These are phyloP conservation scores for Spirogloea muscicola DNA, from an alignment of 139 green algal genomes.

Conservation along the genomic window DNA sequence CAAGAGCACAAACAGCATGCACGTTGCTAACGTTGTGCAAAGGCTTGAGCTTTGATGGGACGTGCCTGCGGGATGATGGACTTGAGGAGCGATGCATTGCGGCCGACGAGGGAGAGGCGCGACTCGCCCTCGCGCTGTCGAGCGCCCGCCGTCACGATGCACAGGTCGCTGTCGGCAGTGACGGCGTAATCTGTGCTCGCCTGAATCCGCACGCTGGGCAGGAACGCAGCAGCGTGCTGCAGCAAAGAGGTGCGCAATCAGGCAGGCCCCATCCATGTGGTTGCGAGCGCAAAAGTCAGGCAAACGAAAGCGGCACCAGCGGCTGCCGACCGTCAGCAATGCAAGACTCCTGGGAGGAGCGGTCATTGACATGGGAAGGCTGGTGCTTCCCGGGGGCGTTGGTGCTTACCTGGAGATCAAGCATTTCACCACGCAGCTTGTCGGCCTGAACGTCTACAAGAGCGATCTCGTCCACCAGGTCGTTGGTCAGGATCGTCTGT, in stretches of 20 bases:
- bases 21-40: too few relatives aligned
- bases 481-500: slow-evolving; percentile 34
- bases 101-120: slow-evolving; percentile 27
- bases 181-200: slow-evolving; percentile 20
- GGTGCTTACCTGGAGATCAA: slow-evolving; percentile 25
- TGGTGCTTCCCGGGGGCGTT: too few relatives aligned
- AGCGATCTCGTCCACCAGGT: slow-evolving; percentile 20
- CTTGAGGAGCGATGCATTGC: slow-evolving; percentile 27
- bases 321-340: too few relatives aligned
- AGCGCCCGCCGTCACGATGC: slow-evolving; percentile 24
- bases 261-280: too few relatives aligned
- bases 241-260: background rate
- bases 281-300: too few relatives aligned
- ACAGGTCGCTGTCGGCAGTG: slow-evolving; percentile 21
- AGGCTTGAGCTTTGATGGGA: too few relatives aligned
- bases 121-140: slow-evolving; percentile 31
- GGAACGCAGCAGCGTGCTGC: slow-evolving; percentile 31
- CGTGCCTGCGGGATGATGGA: slow-evolving; percentile 17
- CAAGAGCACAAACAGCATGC: too few relatives aligned
- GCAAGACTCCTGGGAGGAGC: too few relatives aligned
- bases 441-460: slow-evolving; percentile 29
- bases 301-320: too few relatives aligned
- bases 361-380: too few relatives aligned
- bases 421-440: slow-evolving; percentile 34
- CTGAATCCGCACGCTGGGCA: slow-evolving; percentile 7